Evolutionary conservation across 208 protist species (phyloP).

Genomic region (Leishmania martiniquensis): DNA sequence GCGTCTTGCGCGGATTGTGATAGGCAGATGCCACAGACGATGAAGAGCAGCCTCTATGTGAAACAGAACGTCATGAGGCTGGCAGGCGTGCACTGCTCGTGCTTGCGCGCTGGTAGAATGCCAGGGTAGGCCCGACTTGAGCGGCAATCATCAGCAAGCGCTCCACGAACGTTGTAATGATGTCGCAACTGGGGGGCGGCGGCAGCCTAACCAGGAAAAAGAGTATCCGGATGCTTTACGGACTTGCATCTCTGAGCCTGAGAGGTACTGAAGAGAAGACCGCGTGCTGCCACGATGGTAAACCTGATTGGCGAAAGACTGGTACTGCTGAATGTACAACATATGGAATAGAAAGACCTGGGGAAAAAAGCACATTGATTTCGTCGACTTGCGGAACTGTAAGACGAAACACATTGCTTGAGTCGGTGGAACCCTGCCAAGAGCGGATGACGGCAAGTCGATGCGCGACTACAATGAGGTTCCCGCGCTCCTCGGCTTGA

Average conservation of each 20-base stretch:
- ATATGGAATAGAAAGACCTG: constrained; percentile 50
- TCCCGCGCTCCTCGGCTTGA: constrained; percentile 89
- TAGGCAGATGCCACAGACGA: not conserved
- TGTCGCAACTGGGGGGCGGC: not conserved
- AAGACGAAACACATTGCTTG: constrained; percentile 88
- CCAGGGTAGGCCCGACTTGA: not conserved
- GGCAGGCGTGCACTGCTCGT: not conserved
- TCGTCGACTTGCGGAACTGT: constrained; percentile 86
- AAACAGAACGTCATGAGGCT: not conserved
- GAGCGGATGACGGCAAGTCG: constrained; percentile 64
- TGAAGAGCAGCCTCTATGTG: not conserved
- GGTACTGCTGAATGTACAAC: constrained; percentile 36
- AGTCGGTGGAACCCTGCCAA: constrained; percentile 52
- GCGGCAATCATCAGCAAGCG: not conserved
- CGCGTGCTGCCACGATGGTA: constrained; percentile 79
- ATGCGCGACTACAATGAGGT: constrained; percentile 66
- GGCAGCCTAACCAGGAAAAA: not conserved
- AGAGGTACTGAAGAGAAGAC: constrained; percentile 88
- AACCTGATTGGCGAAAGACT: constrained; percentile 32
- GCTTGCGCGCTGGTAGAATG: constrained; percentile 12
- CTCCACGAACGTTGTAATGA: not conserved
- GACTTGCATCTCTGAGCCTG: constrained; percentile 88
- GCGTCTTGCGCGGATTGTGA: not conserved
- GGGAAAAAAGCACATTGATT: constrained; percentile 55
- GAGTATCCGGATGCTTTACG: constrained; percentile 81